Evolutionary conservation across 495 filamentous ascomycete genomes (phyloP).

Genomic region (Rostrohypoxylon terebratum): DNA sequence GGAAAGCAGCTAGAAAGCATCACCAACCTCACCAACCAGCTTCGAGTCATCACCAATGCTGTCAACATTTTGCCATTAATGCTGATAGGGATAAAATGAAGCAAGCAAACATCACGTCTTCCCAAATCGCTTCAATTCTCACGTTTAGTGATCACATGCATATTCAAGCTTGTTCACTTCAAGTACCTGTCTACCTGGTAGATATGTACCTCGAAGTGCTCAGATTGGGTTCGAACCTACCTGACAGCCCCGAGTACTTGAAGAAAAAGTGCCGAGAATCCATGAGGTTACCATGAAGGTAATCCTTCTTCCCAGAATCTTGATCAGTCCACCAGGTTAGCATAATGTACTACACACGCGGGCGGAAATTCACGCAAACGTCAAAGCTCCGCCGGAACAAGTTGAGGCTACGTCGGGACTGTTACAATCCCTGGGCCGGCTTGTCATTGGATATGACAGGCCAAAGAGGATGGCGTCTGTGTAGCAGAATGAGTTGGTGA

Average conservation of each 20-base stretch:
- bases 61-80: no score
- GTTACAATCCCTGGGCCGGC: background rate
- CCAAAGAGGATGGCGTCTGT: slow-evolving; percentile 2
- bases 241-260: background rate
- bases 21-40: background rate
- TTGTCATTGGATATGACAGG: background rate
- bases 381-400: slow-evolving; percentile 12
- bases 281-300: background rate
- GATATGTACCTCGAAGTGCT: no score
- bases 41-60: no score
- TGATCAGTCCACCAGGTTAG: background rate
- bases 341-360: background rate
- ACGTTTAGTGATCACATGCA: no score
- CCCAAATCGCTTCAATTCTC: no score
- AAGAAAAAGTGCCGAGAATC: background rate
- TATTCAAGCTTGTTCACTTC: no score
- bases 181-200: no score
- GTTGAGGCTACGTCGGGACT: background rate
- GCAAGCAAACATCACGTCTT: no score
- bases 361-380: slow-evolving; percentile 1
- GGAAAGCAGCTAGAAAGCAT: no score
- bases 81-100: no score
- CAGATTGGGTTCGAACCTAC: background rate
- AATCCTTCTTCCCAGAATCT: background rate
- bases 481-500: background rate